Percentiles rank a stretch among this genome's conserved stretches.
These are phyloP conservation scores for Penicillium sp. DNA, from an alignment of 2,329 filamentous ascomycete genomes.

Conservation along the genomic window DNA sequence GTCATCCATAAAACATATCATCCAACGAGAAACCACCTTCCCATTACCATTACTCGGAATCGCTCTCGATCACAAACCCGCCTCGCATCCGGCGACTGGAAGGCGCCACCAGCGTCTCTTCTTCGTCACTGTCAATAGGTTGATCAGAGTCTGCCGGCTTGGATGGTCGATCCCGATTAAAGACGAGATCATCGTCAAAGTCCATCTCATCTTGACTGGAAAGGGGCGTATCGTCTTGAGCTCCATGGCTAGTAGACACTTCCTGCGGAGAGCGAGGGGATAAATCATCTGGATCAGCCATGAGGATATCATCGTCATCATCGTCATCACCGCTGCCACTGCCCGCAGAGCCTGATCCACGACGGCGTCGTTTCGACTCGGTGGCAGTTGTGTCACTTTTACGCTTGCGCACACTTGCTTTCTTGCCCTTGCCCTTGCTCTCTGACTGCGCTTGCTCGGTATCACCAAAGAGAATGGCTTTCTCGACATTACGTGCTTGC, in stretches of 20 bases:
- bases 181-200: conserved; percentile 44
- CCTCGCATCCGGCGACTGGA: conserved; percentile 44
- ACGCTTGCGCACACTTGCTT: conserved; percentile 38
- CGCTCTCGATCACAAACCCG: conserved; percentile 52
- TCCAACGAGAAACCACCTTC: neutral
- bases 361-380: conserved; percentile 41
- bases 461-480: conserved; percentile 53
- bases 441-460: conserved; percentile 37
- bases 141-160: conserved; percentile 18
- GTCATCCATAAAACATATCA: conserved; percentile 33
- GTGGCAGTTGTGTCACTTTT: conserved; percentile 35
- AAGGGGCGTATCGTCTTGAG: conserved; percentile 31
- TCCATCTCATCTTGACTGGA: conserved; percentile 42
- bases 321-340: conserved; percentile 24
- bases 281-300: conserved; percentile 33
- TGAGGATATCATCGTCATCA: conserved; percentile 42
- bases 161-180: conserved; percentile 35
- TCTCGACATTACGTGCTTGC: conserved; percentile 57
- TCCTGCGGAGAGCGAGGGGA: conserved; percentile 28
- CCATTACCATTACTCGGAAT: conserved; percentile 48
- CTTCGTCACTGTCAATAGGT: conserved; percentile 40
- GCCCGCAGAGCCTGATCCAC: conserved; percentile 25
- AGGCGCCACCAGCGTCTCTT: conserved; percentile 40
- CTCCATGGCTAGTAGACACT: conserved; percentile 26
- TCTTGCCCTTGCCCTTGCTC: conserved; percentile 39